phyloP scores from a whole-genome alignment of 768 basidiomycete species.

The Boletus rufocinnamomeus region DNA sequence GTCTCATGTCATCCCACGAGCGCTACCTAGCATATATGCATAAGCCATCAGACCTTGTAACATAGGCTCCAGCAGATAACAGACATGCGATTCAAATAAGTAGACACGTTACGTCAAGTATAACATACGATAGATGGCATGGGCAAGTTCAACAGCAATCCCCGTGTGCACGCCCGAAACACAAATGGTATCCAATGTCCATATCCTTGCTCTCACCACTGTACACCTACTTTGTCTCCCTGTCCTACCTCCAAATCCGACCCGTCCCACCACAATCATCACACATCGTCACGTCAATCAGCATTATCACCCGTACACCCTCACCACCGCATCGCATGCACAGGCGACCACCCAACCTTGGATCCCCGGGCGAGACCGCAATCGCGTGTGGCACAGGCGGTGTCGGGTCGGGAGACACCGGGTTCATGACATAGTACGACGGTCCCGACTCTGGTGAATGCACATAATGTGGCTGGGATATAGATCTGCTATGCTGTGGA shows the following conservation, averaged over 20 bases:
- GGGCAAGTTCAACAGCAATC: too few relatives aligned
- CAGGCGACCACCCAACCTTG: conserved; percentile 62
- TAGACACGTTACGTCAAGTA: too few relatives aligned
- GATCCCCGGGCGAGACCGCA: conserved; percentile 63
- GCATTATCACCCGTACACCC: conserved; percentile 51
- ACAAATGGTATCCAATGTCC: conserved; percentile 5
- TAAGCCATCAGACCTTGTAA: too few relatives aligned
- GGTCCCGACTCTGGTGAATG: conserved; percentile 1
- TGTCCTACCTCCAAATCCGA: conserved; percentile 43
- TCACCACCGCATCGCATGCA: conserved; percentile 69
- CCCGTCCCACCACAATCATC: conserved; percentile 64
- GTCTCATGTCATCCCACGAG: too few relatives aligned
- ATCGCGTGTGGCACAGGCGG: conserved; percentile 43
- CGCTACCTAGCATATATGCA: too few relatives aligned
- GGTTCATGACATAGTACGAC: conserved; percentile 32
- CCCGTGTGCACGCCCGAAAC: neutral
- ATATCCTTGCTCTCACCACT: neutral
- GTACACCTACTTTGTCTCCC: neutral
- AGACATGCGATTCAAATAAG: too few relatives aligned
- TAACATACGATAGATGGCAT: too few relatives aligned
- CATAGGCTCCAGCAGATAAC: too few relatives aligned
- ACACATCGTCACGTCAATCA: conserved; percentile 59
- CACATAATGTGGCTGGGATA: conserved; percentile 17
- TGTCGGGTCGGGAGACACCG: conserved; percentile 13
- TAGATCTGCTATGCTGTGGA: conserved; percentile 18